These are phyloP conservation scores for Yamadazyma mexicana DNA, from an alignment of 1,139 yeast species.

Conservation along the genomic window DNA sequence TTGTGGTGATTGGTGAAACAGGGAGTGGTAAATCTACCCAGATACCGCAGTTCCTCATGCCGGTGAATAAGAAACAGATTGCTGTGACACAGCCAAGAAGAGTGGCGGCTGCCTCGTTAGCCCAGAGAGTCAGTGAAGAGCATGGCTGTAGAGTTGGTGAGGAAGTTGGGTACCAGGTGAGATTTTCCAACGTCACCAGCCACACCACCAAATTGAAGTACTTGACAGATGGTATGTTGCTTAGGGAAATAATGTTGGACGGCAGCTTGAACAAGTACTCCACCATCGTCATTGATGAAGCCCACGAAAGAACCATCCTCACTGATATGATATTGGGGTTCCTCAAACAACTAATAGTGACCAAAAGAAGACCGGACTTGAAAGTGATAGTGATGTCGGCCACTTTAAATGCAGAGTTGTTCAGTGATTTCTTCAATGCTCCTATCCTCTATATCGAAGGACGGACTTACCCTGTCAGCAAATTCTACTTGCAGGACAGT, in stretches of 20 bases:
- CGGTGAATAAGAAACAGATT: constrained; percentile 51
- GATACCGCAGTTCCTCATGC: constrained; percentile 85
- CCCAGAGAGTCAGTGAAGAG: constrained; percentile 90
- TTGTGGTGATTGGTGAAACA: constrained; percentile 90
- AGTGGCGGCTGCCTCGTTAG: constrained; percentile 95
- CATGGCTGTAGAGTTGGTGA: constrained; percentile 74
- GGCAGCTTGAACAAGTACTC: constrained; percentile 62
- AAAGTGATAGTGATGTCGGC: constrained; percentile 86
- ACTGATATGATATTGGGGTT: constrained; percentile 91
- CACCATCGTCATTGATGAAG: constrained; percentile 89
- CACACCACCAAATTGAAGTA: constrained; percentile 69
- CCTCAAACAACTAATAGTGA: constrained; percentile 60
- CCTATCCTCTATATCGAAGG: constrained; percentile 88
- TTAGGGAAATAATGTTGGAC: constrained; percentile 86
- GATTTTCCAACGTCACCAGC: constrained; percentile 56
- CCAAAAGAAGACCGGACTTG: constrained; percentile 52
- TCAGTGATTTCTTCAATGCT: constrained; percentile 77
- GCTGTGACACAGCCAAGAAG: constrained; percentile 98
- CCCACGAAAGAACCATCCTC: constrained; percentile 92
- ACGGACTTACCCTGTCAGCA: constrained; percentile 79
- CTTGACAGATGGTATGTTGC: constrained; percentile 94
- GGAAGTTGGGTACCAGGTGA: constrained; percentile 91
- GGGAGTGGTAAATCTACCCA: constrained; percentile 99
- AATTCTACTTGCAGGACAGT: constrained; percentile 54
- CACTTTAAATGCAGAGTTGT: constrained; percentile 89